These are phyloP conservation scores for Sanghuangporus weigelae DNA, from an alignment of 1,284 basidiomycete genomes.

Conservation along the genomic window DNA sequence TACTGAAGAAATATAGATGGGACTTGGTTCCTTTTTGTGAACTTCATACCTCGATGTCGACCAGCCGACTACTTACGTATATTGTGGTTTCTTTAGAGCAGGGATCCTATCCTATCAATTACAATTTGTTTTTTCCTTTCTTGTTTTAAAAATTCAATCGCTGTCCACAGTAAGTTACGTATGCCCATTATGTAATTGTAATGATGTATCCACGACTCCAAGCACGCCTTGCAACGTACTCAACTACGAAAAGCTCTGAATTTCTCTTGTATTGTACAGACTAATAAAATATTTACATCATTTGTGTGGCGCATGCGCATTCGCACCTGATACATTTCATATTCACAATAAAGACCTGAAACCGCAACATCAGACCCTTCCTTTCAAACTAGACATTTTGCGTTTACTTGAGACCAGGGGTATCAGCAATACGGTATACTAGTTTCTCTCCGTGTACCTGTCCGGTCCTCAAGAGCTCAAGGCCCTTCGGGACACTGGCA, in stretches of 20 bases:
- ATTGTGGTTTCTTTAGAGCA: neutral
- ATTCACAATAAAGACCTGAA: too few species aligned
- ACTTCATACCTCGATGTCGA: neutral
- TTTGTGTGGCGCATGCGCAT: too few species aligned
- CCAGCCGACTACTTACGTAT: neutral
- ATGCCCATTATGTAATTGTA: too few species aligned
- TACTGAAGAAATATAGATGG: slow-evolving; percentile 1
- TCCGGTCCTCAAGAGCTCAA: slow-evolving; percentile 22
- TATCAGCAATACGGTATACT: slow-evolving; percentile 29
- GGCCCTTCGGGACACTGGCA: slow-evolving; percentile 26
- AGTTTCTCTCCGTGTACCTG: slow-evolving; percentile 29
- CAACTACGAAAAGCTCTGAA: too few species aligned
- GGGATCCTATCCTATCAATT: neutral
- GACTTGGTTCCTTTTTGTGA: slow-evolving; percentile 6
- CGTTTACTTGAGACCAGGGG: slow-evolving; percentile 12
- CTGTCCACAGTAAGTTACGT: too few species aligned
- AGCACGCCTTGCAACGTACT: too few species aligned
- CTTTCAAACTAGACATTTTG: too few species aligned
- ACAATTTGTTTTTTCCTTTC: neutral
- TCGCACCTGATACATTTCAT: too few species aligned
- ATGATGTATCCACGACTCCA: too few species aligned
- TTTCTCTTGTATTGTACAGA: too few species aligned
- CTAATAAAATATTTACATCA: too few species aligned
- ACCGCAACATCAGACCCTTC: too few species aligned
- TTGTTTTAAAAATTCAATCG: neutral